Base-by-base conservation (phyloP, 768 basidiomycete species). In the Chalciporus pseudorubinellus region DNA sequence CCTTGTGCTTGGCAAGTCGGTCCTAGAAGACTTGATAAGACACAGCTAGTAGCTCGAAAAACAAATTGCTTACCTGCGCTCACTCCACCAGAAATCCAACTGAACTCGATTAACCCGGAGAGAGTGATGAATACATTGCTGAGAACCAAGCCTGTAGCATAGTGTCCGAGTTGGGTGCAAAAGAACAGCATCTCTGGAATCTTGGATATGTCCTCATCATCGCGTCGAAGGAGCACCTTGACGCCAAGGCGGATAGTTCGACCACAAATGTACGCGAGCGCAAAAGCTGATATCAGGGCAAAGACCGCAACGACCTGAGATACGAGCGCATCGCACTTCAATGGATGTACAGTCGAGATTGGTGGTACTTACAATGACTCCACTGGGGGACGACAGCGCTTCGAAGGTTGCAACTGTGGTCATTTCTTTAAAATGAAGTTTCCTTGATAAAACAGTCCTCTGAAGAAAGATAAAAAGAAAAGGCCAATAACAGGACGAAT, bases 81-180 rank as follows among this genome's bases (percentile, higher is more conserved):
- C 18, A 86, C 73, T 11, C 75, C 76, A 34, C 68, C 71, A 33
- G 66, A 47, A 29, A 79, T 44, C 81, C 84, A 87, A 26, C 66
- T 60, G 44, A 83, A 56, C 29, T 77, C 75, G 44, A 88, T 73
- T 9, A 85, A 64, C 34, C 82, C 84, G 46, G 82, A 74, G 14
- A 74, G 46, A 28, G 77, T 74, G 50, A 70, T 79, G 61, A 83
- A 69, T 47, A 80, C 68, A 63, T 87, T 83, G 53, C 78, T 77
- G 22, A 83, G 57, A 53, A 88, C 71, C 50, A 90, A 72, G 59
- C 81, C 86, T 34, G 72, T 75, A n/a, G 79, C 77, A 63, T 87
- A 88, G 44, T 79, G 77, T 1, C 88, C 88, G 13, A 88, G 76
- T 55, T 86, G 85, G 7, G 85, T 86, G 50, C 78, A 76, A 66